A percentile compares a stretch with the other conserved stretches of the same genome.
These are phyloP conservation scores for Otatea glauca DNA, from an alignment of 176 grass and related monocot species.

Conservation along the genomic window DNA sequence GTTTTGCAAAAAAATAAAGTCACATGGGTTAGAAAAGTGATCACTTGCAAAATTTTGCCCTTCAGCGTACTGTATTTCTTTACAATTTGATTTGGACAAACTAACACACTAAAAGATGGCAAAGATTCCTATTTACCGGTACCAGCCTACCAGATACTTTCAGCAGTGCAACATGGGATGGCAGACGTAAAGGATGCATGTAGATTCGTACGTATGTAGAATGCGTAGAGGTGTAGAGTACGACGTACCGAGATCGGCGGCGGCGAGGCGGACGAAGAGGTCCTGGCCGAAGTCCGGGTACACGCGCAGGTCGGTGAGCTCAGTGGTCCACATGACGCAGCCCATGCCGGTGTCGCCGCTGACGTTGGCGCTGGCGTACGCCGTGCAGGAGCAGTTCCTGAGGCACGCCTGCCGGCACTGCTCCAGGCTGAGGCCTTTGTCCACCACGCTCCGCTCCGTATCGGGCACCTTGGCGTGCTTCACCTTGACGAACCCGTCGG, in stretches of 20 bases:
- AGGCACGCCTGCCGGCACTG: constrained; percentile 54
- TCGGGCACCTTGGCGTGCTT: constrained; percentile 66
- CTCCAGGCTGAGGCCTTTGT: constrained; percentile 41
- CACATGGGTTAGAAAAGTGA: too few relatives aligned
- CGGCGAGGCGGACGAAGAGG: constrained; percentile 58
- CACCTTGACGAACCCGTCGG: constrained; percentile 56
- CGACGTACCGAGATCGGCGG: constrained; percentile 55
- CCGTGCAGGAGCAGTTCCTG: constrained; percentile 64
- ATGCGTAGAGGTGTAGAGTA: background rate
- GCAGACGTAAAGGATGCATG: background rate
- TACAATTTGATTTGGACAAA: constrained; percentile 13
- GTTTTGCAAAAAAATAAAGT: too few relatives aligned
- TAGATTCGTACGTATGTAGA: background rate
- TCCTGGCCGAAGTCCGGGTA: constrained; percentile 64
- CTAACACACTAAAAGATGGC: background rate
- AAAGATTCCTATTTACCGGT: background rate
- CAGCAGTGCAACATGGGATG: background rate
- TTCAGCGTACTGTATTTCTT: background rate
- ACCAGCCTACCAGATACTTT: background rate
- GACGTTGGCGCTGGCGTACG: constrained; percentile 58
- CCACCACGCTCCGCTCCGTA: constrained; percentile 46
- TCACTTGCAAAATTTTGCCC: background rate
- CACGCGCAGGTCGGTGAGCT: constrained; percentile 55
- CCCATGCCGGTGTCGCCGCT: constrained; percentile 35
- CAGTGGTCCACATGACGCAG: constrained; percentile 62